Conservation (phyloP, 345 rosid genomes). For the Cardamine occulta region DNA sequence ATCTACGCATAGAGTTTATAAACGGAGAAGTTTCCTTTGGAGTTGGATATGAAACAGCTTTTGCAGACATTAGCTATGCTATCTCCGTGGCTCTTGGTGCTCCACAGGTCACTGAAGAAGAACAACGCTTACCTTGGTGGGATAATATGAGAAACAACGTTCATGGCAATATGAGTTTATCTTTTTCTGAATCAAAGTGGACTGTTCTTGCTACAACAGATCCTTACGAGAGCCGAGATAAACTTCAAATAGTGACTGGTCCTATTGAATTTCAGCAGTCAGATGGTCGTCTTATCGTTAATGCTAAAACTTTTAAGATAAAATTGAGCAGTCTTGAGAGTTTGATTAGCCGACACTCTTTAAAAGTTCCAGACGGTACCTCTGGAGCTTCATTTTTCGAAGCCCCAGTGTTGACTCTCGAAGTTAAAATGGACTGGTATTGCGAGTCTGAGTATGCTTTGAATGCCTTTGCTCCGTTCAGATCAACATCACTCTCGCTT, state of each 20-base stretch:
- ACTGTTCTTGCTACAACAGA: constrained; percentile 82
- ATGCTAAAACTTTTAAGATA: constrained; percentile 78
- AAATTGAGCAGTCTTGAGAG: constrained; percentile 86
- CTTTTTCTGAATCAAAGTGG: no score
- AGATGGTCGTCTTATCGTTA: constrained; percentile 78
- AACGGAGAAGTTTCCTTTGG: constrained; percentile 82
- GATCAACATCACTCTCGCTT: constrained; percentile 91
- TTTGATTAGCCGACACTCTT: constrained; percentile 57
- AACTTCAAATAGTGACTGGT: constrained; percentile 71
- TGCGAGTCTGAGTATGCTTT: constrained; percentile 83
- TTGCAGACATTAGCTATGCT: constrained; percentile 94
- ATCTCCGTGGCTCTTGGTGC: constrained; percentile 83
- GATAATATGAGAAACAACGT: constrained; percentile 92
- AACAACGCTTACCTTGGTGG: constrained; percentile 98
- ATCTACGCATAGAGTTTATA: constrained; percentile 77
- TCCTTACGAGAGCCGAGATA: constrained; percentile 93
- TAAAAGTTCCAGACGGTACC: constrained; percentile 59
- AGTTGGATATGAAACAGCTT: constrained; percentile 92
- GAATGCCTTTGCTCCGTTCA: constrained; percentile 86
- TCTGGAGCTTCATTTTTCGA: constrained; percentile 68
- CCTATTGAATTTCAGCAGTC: constrained; percentile 85
- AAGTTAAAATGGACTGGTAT: constrained; percentile 92
- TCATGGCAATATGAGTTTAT: no score
- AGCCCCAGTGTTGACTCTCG: constrained; percentile 74
- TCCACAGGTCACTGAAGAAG: constrained; percentile 69